Evolutionary conservation across 2,329 filamentous ascomycete genomes (phyloP).

Genomic region (Colletotrichum lini): DNA sequence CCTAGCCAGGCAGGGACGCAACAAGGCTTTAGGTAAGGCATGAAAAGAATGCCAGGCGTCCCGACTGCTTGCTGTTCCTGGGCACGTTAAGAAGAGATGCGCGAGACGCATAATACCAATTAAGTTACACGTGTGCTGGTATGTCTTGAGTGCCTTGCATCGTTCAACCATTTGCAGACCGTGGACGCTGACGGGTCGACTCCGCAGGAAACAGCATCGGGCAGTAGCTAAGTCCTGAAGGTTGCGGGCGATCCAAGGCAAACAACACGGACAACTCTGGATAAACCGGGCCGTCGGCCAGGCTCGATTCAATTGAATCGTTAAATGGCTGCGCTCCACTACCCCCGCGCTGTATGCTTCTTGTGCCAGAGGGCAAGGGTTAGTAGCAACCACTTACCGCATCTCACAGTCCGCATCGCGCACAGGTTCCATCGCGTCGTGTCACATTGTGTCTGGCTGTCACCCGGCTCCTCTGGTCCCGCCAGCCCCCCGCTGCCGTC

Average conservation of each 20-base stretch:
- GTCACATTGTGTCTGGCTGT: conserved; percentile 30
- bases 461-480: conserved; percentile 1
- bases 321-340: too few relatives aligned
- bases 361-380: background rate
- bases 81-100: background rate
- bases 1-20: background rate
- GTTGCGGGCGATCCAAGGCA: background rate
- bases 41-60: too few relatives aligned
- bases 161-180: background rate
- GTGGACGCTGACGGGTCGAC: background rate
- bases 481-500: background rate
- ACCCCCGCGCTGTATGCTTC: background rate
- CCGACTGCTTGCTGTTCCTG: background rate
- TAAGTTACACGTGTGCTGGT: background rate
- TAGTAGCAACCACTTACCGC: conserved; percentile 10
- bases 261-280: background rate
- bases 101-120: background rate
- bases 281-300: background rate
- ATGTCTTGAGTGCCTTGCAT: conserved; percentile 3
- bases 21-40: too few relatives aligned
- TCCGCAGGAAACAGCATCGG: background rate
- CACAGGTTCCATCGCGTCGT: conserved; percentile 25
- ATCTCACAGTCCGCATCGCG: background rate
- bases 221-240: background rate
- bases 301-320: background rate